Conservation (phyloP, 345 rosid species). For the Lepidium aucheri region DNA sequence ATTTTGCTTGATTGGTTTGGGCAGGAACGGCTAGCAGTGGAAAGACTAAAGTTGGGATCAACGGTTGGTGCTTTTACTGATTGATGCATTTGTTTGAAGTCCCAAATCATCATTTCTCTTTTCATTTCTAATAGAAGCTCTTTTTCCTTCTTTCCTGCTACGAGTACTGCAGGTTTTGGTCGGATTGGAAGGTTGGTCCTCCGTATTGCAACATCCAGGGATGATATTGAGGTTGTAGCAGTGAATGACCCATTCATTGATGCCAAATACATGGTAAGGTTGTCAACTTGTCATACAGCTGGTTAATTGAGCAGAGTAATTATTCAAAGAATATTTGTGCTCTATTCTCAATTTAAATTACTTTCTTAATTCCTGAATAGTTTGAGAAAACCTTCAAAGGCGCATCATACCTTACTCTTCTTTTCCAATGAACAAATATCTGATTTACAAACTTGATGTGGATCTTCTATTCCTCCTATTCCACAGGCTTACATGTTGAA, state of each 20-base stretch:
- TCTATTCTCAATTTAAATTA: neutral
- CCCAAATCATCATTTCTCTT: neutral
- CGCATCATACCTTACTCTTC: neutral
- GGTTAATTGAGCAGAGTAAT: neutral
- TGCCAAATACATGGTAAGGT: conserved; percentile 84
- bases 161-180: conserved; percentile 73
- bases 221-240: conserved; percentile 82
- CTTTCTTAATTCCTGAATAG: neutral
- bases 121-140: neutral
- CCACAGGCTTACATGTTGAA: conserved; percentile 93
- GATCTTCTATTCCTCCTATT: conserved; percentile 2
- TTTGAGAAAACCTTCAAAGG: neutral
- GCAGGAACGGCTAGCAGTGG: conserved; percentile 48
- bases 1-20: conserved; percentile 21
- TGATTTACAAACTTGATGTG: neutral
- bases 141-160: neutral
- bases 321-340: neutral
- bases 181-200: conserved; percentile 96
- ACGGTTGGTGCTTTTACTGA: conserved; percentile 44
- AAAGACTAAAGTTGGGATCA: conserved; percentile 81
- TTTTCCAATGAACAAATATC: neutral
- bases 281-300: conserved; percentile 2
- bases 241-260: conserved; percentile 97
- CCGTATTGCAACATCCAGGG: conserved; percentile 81
- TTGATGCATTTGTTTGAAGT: neutral